Evolutionary conservation across 2,329 filamentous ascomycete species (phyloP).

Genomic region (Phoma sp.): DNA sequence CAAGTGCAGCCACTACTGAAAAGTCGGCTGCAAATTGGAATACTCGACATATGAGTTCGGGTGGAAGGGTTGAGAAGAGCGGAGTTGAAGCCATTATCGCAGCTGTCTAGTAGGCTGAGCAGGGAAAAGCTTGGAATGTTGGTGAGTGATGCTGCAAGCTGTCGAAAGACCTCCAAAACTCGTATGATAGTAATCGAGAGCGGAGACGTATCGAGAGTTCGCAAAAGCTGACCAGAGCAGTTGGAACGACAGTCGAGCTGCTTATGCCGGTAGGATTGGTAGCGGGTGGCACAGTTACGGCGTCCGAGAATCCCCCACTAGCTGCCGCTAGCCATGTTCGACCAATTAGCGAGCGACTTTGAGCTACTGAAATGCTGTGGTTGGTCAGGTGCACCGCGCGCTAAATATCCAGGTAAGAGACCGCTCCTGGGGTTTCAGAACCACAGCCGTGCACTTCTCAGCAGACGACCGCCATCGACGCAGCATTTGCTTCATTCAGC

Average conservation of each 20-base stretch:
- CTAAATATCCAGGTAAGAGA: background rate
- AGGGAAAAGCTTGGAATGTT: background rate
- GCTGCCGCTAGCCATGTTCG: too few species aligned
- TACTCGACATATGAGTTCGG: conserved; percentile 26
- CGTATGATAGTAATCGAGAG: background rate
- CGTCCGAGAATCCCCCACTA: background rate
- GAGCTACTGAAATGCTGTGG: too few species aligned
- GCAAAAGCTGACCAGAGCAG: background rate
- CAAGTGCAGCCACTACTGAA: conserved; percentile 23
- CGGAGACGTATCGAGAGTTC: background rate
- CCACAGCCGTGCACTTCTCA: background rate
- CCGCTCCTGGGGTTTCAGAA: background rate
- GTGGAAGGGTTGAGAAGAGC: conserved; percentile 20
- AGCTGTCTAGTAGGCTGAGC: background rate
- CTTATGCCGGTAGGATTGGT: too few species aligned
- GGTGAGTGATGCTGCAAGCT: background rate
- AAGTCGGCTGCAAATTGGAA: conserved; percentile 25
- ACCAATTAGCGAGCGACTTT: background rate
- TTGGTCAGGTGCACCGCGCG: too few species aligned
- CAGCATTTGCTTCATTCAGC: background rate
- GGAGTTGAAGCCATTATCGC: conserved; percentile 12
- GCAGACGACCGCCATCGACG: background rate
- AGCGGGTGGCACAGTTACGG: too few species aligned
- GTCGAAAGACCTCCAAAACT: background rate
- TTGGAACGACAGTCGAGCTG: background rate